Evolutionary conservation across 352 stramenopile species (phyloP).

Genomic region (Saprolegnia parasitica): DNA sequence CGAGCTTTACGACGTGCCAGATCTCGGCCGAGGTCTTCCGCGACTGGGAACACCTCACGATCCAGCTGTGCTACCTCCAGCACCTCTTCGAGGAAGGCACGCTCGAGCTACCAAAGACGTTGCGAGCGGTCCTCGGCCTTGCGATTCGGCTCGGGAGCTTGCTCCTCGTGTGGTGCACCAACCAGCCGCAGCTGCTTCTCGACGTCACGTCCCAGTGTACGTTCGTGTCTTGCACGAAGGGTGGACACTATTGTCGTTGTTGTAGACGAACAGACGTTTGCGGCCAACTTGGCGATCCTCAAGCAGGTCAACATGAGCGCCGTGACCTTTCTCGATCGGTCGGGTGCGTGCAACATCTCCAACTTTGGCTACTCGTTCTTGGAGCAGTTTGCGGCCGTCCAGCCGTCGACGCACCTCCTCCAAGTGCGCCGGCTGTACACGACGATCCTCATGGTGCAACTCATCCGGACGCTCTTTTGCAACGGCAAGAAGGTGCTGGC

Average conservation of each 20-base stretch:
- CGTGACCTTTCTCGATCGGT: slow-evolving; percentile 1
- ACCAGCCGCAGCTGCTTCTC: slow-evolving; percentile 55
- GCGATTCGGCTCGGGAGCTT: slow-evolving; percentile 69
- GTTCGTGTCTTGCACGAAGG: not conserved
- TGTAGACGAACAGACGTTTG: slow-evolving; percentile 12
- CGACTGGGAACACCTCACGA: slow-evolving; percentile 77
- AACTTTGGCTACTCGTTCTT: slow-evolving; percentile 71
- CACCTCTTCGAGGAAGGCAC: slow-evolving; percentile 58
- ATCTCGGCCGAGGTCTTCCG: slow-evolving; percentile 74
- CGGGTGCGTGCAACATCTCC: slow-evolving; percentile 12
- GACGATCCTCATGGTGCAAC: slow-evolving; percentile 73
- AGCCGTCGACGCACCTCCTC: slow-evolving; percentile 30
- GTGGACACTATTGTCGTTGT: not conserved
- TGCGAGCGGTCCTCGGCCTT: slow-evolving; percentile 55
- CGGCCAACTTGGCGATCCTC: not conserved
- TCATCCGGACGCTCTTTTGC: slow-evolving; percentile 68
- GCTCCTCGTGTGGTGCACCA: slow-evolving; percentile 67
- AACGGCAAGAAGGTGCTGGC: slow-evolving; percentile 55
- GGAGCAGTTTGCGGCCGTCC: slow-evolving; percentile 36
- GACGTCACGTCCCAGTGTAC: slow-evolving; percentile 40
- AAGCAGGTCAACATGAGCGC: slow-evolving; percentile 15
- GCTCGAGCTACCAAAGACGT: slow-evolving; percentile 44
- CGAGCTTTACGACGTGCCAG: slow-evolving; percentile 67
- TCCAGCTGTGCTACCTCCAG: slow-evolving; percentile 74
- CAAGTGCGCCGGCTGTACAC: slow-evolving; percentile 82